Evolutionary conservation across 345 rosid genomes (phyloP).

Genomic region (Limnanthes douglasii): DNA sequence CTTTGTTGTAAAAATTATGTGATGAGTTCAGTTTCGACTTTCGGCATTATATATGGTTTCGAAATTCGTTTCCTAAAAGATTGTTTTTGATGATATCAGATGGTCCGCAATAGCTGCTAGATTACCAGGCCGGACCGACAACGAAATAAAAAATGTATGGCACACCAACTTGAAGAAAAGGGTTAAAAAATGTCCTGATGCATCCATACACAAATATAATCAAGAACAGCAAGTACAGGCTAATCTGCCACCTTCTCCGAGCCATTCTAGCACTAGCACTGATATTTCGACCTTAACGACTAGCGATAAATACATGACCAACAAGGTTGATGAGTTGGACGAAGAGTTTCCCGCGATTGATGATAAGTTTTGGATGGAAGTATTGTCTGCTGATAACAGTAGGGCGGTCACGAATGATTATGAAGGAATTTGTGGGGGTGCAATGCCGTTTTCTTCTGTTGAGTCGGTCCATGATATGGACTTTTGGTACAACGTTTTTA

Average conservation of each 20-base stretch:
- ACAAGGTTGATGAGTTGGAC: constrained; percentile 3
- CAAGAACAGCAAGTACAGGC: constrained; percentile 2
- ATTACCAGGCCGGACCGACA: constrained; percentile 77
- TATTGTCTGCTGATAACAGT: constrained; percentile 18
- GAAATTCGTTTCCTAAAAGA: constrained; percentile 2
- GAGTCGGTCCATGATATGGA: constrained; percentile 30
- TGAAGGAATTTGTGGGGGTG: constrained; percentile 1
- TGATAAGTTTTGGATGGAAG: constrained; percentile 37
- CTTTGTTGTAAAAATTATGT: too few species aligned
- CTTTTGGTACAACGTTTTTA: constrained; percentile 38
- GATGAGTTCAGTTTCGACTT: constrained; percentile 6
- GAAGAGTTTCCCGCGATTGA: constrained; percentile 20
- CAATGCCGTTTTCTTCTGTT: constrained; percentile 5
- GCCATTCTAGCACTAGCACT: constrained; percentile 1
- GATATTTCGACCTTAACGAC: constrained; percentile 1
- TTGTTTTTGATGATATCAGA: constrained; percentile 19
- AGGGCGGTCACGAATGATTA: constrained; percentile 7
- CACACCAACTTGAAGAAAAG: constrained; percentile 70
- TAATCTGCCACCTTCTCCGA: constrained; percentile 14
- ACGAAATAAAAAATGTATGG: constrained; percentile 80
- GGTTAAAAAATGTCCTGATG: constrained; percentile 13
- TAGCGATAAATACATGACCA: constrained; percentile 6
- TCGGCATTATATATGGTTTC: neutral
- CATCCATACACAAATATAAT: constrained; percentile 2
- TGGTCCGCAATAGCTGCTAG: constrained; percentile 83